Conservation (phyloP, 352 stramenopile species). For the Pythium oligandrum region DNA sequence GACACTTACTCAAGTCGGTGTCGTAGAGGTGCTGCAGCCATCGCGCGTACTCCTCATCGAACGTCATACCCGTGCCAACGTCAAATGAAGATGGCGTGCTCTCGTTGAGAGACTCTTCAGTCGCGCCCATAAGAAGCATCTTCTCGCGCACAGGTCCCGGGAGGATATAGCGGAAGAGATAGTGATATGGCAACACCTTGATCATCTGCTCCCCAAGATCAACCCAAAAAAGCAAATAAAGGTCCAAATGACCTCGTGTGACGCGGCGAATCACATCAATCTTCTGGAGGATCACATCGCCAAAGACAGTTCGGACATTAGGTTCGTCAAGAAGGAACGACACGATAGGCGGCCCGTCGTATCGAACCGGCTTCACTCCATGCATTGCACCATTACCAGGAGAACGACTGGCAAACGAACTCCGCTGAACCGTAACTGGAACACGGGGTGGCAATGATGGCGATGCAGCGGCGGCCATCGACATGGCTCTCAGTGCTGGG, state of each 20-base stretch:
- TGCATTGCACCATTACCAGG: no score
- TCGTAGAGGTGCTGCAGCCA: constrained; percentile 87
- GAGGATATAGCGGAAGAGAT: constrained; percentile 76
- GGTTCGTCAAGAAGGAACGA: constrained; percentile 61
- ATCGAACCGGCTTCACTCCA: constrained; percentile 27
- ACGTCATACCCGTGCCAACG: constrained; percentile 54
- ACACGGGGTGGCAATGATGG: constrained; percentile 5
- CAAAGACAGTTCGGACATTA: constrained; percentile 68
- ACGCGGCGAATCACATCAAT: constrained; percentile 71
- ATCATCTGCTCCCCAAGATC: constrained; percentile 30
- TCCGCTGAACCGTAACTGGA: constrained; percentile 4
- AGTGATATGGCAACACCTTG: constrained; percentile 58
- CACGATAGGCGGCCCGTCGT: constrained; percentile 61
- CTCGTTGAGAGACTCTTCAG: constrained; percentile 61
- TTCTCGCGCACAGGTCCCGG: constrained; percentile 54
- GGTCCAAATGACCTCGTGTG: constrained; percentile 43
- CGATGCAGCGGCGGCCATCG: neutral
- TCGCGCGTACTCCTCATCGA: constrained; percentile 84
- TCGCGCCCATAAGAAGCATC: constrained; percentile 65
- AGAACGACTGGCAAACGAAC: no score
- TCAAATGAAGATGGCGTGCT: constrained; percentile 65
- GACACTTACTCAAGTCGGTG: constrained; percentile 65
- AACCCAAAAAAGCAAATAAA: constrained; percentile 79
- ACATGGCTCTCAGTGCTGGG: neutral
- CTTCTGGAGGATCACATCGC: constrained; percentile 78